phyloP scores from a whole-genome alignment of 805 yeast genomes.

The Saturnispora quitensis region DNA sequence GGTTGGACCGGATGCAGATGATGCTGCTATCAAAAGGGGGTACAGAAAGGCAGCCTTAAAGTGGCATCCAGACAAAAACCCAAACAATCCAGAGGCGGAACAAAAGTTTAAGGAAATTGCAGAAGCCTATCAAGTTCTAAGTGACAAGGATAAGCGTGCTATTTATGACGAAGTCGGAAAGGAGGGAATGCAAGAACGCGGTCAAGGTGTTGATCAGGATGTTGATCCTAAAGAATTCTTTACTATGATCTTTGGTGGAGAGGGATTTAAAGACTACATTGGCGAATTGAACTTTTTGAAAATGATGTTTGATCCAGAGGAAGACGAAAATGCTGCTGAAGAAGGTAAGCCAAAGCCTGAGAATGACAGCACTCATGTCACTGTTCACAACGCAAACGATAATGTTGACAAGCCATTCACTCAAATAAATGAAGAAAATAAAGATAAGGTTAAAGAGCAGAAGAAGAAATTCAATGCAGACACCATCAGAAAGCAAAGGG shows the following conservation, averaged over 20 bases:
- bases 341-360: slow-evolving; percentile 2
- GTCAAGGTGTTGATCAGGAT: slow-evolving; percentile 49
- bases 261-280: slow-evolving; percentile 75
- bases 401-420: slow-evolving; percentile 6
- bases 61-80: slow-evolving; percentile 77
- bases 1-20: slow-evolving; percentile 48
- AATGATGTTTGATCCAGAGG: slow-evolving; percentile 45
- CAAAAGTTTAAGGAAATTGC: slow-evolving; percentile 52
- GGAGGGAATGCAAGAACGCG: slow-evolving; percentile 35
- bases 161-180: slow-evolving; percentile 71
- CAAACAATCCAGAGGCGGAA: slow-evolving; percentile 67
- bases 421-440: slow-evolving; percentile 10
- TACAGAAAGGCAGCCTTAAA: slow-evolving; percentile 68
- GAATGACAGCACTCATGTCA: slow-evolving; percentile 2
- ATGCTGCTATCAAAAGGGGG: slow-evolving; percentile 66
- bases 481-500: slow-evolving; percentile 23
- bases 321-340: slow-evolving; percentile 34
- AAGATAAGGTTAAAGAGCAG: slow-evolving; percentile 9
- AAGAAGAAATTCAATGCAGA: slow-evolving; percentile 18
- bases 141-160: slow-evolving; percentile 52
- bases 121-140: slow-evolving; percentile 73
- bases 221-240: slow-evolving; percentile 70
- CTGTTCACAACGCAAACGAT: slow-evolving; percentile 8
- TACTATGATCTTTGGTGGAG: slow-evolving; percentile 77
- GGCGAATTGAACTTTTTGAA: slow-evolving; percentile 79